A percentile compares a stretch with the other conserved stretches of the same genome.
phyloP scores from a whole-genome alignment of 495 filamentous ascomycete genomes.

The Neurospora discreta region DNA sequence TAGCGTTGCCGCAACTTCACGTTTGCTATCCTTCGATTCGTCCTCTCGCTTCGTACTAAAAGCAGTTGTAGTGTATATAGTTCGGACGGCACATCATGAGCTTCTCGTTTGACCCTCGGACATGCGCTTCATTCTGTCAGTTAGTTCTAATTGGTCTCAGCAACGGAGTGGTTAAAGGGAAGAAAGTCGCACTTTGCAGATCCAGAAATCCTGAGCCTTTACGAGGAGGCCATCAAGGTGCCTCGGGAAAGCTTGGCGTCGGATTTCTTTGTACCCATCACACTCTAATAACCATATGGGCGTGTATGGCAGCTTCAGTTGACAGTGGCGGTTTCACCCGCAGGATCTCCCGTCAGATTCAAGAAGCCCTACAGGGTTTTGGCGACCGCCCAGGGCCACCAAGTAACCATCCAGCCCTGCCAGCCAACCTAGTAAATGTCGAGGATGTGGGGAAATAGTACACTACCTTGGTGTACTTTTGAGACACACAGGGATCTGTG shows the following conservation, averaged over 20 bases:
- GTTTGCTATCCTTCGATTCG: neutral
- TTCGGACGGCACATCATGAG: neutral
- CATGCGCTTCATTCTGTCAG: neutral
- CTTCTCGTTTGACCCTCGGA: neutral
- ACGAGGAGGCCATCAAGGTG: neutral
- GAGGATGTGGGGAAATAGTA: neutral
- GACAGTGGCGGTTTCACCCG: neutral
- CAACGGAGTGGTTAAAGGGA: neutral
- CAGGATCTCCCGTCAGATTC: neutral
- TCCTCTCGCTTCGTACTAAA: neutral
- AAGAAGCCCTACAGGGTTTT: neutral
- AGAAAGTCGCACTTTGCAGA: neutral
- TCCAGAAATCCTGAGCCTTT: neutral
- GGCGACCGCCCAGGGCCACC: neutral
- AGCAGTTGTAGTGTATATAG: no score
- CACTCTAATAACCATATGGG: neutral
- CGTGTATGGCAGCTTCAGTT: neutral
- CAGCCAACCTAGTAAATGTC: neutral
- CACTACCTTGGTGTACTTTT: neutral
- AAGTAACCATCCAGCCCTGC: neutral
- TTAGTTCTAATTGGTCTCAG: neutral
- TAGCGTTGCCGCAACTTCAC: neutral
- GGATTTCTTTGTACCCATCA: neutral
- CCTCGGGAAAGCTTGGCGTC: neutral
- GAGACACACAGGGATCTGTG: neutral